These are phyloP conservation scores for Oryza rufipogon DNA, from an alignment of 176 grass and related monocot genomes.

Conservation along the genomic window DNA sequence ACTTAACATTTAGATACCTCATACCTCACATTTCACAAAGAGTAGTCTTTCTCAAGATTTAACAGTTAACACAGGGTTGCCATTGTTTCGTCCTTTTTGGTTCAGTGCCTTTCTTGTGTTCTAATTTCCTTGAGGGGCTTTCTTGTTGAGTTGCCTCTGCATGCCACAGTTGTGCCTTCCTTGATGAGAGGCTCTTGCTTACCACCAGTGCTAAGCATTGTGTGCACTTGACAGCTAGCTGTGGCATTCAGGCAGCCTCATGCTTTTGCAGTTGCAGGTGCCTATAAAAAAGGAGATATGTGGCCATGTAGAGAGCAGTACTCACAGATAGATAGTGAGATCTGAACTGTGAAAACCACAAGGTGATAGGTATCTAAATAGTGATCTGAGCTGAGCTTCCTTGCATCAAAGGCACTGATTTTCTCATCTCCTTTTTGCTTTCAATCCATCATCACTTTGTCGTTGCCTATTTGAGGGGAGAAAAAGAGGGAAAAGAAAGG, in stretches of 20 bases:
- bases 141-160: neutral
- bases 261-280: constrained; percentile 35
- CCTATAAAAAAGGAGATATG: neutral
- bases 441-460: constrained; percentile 12
- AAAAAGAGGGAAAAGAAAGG: neutral
- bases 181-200: neutral
- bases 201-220: neutral
- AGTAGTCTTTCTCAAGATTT: neutral
- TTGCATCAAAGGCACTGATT: neutral
- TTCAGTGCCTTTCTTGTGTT: neutral
- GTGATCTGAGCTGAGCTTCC: neutral
- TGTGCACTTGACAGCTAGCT: constrained; percentile 1
- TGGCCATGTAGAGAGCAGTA: neutral
- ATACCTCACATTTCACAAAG: neutral
- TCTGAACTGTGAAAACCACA: neutral
- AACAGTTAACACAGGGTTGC: neutral
- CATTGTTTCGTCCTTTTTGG: neutral
- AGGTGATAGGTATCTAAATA: neutral
- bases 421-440: constrained; percentile 12
- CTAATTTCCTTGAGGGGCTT: neutral
- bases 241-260: neutral
- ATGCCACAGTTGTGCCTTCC: constrained; percentile 9
- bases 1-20: neutral
- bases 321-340: neutral
- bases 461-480: neutral